These are phyloP conservation scores for Cyclotella choctawhatcheeana DNA, from an alignment of 108 stramenopile species.

Conservation along the genomic window DNA sequence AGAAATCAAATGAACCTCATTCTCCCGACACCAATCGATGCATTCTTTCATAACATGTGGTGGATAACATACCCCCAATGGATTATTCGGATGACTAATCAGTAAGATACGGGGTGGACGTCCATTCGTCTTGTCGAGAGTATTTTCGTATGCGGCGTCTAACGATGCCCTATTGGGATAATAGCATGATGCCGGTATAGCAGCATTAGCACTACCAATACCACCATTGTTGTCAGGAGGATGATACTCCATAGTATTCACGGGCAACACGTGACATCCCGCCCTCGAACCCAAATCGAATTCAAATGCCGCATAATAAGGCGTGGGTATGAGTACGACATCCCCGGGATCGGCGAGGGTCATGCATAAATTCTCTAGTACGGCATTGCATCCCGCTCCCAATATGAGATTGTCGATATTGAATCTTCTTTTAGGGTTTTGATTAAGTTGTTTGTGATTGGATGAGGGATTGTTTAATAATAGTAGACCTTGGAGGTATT, in stretches of 20 bases:
- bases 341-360: conserved; percentile 86
- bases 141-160: too few species aligned
- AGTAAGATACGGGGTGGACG: conserved; percentile 76
- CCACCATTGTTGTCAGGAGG: conserved; percentile 14
- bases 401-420: conserved; percentile 72
- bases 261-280: neutral
- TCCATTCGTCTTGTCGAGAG: conserved; percentile 64
- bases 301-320: conserved; percentile 96
- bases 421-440: conserved; percentile 19
- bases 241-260: neutral
- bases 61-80: conserved; percentile 81
- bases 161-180: conserved; percentile 74
- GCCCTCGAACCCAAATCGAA: conserved; percentile 45
- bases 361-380: conserved; percentile 86
- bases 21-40: conserved; percentile 76
- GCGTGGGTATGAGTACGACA: conserved; percentile 89
- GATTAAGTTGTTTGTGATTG: too few species aligned
- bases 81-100: conserved; percentile 93
- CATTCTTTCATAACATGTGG: conserved; percentile 54
- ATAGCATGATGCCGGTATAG: conserved; percentile 59
- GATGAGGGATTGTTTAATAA: too few species aligned
- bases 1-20: conserved; percentile 77
- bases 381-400: conserved; percentile 90
- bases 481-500: conserved; percentile 66
- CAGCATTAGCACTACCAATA: conserved; percentile 67